Percentiles rank a stretch among this genome's conserved stretches.
phyloP scores from a whole-genome alignment of 306 rosid species.

The Vigna hirtella region DNA sequence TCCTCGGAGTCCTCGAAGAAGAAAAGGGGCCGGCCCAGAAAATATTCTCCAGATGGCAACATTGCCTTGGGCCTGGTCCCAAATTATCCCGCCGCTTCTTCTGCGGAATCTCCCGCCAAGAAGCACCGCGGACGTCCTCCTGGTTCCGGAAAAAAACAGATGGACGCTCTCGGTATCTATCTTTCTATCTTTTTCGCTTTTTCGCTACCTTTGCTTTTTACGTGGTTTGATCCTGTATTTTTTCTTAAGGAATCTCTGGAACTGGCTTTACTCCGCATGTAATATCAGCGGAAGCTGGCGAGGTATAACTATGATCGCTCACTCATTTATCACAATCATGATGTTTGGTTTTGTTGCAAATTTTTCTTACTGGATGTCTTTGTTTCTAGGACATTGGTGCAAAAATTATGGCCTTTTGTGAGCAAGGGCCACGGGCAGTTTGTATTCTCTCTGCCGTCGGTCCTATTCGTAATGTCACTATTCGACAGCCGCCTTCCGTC shows the following conservation, averaged over 20 bases:
- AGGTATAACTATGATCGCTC: constrained; percentile 53
- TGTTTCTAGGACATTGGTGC: constrained; percentile 73
- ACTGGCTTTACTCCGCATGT: constrained; percentile 76
- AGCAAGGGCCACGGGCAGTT: constrained; percentile 71
- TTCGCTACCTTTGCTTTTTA: neutral
- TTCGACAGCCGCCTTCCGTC: constrained; percentile 47
- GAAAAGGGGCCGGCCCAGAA: constrained; percentile 94
- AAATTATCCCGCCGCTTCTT: constrained; percentile 50
- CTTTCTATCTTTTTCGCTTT: neutral
- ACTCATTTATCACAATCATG: neutral
- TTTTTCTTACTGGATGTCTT: neutral
- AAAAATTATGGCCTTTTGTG: constrained; percentile 61
- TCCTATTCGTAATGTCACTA: constrained; percentile 63
- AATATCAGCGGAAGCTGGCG: constrained; percentile 69
- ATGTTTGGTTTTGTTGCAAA: neutral
- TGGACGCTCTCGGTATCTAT: constrained; percentile 64
- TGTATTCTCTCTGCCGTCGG: constrained; percentile 83
- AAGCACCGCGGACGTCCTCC: constrained; percentile 86
- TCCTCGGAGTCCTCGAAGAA: constrained; percentile 63
- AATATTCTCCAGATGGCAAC: constrained; percentile 74
- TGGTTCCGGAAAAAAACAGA: constrained; percentile 76
- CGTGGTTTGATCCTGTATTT: neutral
- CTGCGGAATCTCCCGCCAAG: constrained; percentile 60
- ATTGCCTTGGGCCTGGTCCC: constrained; percentile 74
- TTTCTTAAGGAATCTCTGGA: constrained; percentile 62